Base-by-base conservation (phyloP, 345 rosid species). In the Nasturtium officinale region DNA sequence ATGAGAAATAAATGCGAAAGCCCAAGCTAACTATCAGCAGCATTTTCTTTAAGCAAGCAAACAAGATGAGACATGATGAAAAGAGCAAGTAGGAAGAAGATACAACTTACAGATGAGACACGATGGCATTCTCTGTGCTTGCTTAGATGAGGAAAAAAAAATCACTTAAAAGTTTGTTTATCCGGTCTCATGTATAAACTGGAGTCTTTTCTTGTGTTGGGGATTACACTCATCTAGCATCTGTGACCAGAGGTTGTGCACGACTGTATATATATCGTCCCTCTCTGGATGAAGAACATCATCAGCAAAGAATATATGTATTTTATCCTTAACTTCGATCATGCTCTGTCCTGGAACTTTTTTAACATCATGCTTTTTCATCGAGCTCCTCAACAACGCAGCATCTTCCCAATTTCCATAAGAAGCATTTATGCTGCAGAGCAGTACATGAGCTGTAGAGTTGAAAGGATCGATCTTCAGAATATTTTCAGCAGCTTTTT, bases 341-440 rank as follows among this genome's bases (percentile, higher is more conserved):
- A 92, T 86, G 79, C 98, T 92, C 74, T 85, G 88, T 35, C 96
- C 95, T 6, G 95, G 92, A 64, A 79, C 69, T 81, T 92, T 87
- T 73, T 76, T 82, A 12, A 86, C 78, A 20, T 82, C 83, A 4
- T 61, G 82, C 54, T 74, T 78, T 71, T 81, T 92, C 96, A 90
- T 92, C 15, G 64, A 71, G 63, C 59, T 82, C 60, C 91, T 80
- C 72, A 88, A 48, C 52, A 78, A 82, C 12, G 92, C 89, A 2
- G 84, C 85, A 13, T 88, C 85, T 17, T 68, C 83, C 96, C 89
- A 92, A 29, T 75, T 77, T 35, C 83, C 83, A 58, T 77, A 75
- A 65, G 90, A 72, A 50, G 92, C 90, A 73, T 86, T 81, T 63
- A 85, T 77, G 69, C 82, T 83, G 58, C 85, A 85, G 46, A 90